phyloP scores from a whole-genome alignment of 2,329 filamentous ascomycete species.

The Talaromyces pinophilus region DNA sequence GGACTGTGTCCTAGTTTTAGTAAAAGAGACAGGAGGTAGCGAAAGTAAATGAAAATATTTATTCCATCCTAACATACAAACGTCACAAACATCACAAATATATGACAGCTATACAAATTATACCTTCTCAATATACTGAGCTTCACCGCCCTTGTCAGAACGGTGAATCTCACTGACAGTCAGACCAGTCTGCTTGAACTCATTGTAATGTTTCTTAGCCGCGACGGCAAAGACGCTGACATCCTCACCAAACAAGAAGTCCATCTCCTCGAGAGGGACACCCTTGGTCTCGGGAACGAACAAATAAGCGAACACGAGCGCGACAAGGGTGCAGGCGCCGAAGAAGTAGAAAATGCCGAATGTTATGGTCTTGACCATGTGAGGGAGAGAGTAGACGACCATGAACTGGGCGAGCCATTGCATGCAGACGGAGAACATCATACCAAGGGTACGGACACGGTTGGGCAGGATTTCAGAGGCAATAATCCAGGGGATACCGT shows the following conservation, averaged over 20 bases:
- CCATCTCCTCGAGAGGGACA: constrained; percentile 18
- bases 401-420: constrained; percentile 51
- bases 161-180: constrained; percentile 15
- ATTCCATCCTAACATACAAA: background rate
- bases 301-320: constrained; percentile 14
- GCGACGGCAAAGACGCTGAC: constrained; percentile 12
- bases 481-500: constrained; percentile 40
- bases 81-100: background rate
- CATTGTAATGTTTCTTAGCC: constrained; percentile 15
- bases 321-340: constrained; percentile 11
- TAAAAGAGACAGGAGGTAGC: no score
- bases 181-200: constrained; percentile 16
- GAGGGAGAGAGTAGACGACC: constrained; percentile 50
- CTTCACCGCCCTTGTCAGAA: background rate
- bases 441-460: constrained; percentile 43
- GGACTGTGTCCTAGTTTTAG: background rate
- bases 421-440: constrained; percentile 44
- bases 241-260: constrained; percentile 14
- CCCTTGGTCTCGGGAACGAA: constrained; percentile 18
- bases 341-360: constrained; percentile 19
- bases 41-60: background rate
- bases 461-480: constrained; percentile 45
- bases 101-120: background rate
- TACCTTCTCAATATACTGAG: constrained; percentile 15
- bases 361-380: constrained; percentile 39